Evolutionary conservation across 345 rosid species (phyloP).

Genomic region (Trapa bicornis): DNA sequence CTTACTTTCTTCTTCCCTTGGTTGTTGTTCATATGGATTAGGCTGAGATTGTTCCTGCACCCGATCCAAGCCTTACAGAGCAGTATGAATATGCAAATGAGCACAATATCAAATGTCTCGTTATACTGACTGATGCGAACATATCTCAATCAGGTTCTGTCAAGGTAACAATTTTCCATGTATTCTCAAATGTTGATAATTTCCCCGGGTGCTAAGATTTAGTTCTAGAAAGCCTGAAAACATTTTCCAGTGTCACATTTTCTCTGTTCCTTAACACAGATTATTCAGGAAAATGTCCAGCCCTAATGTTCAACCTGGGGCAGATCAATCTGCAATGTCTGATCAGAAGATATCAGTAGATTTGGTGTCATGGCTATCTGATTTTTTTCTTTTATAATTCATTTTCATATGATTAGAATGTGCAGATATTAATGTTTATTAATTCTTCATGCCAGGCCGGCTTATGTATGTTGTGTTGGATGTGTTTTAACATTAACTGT

Average conservation of each 20-base stretch:
- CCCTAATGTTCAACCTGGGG: neutral
- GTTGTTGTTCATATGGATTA: slow-evolving; percentile 15
- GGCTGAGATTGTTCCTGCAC: slow-evolving; percentile 79
- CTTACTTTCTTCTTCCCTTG: neutral
- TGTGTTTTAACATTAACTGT: neutral
- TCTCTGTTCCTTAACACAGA: neutral
- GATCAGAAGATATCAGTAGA: neutral
- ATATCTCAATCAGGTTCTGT: slow-evolving; percentile 55
- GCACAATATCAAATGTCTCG: slow-evolving; percentile 77
- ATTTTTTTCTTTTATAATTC: neutral
- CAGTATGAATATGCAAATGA: slow-evolving; percentile 94
- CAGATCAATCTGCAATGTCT: neutral
- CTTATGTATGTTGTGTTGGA: neutral
- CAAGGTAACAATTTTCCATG: slow-evolving; percentile 38
- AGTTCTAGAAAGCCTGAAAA: neutral
- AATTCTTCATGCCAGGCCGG: neutral
- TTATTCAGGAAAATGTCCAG: neutral
- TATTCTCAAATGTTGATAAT: neutral
- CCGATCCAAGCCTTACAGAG: slow-evolving; percentile 94
- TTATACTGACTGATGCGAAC: slow-evolving; percentile 67
- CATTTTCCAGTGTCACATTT: neutral
- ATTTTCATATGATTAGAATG: neutral
- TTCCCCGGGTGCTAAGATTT: neutral
- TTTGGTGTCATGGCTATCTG: neutral
- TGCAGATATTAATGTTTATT: neutral